A percentile compares a stretch with the other conserved stretches of the same genome.
These are phyloP conservation scores for Penicillium manginii DNA, from an alignment of 495 filamentous ascomycete species.

Conservation along the genomic window DNA sequence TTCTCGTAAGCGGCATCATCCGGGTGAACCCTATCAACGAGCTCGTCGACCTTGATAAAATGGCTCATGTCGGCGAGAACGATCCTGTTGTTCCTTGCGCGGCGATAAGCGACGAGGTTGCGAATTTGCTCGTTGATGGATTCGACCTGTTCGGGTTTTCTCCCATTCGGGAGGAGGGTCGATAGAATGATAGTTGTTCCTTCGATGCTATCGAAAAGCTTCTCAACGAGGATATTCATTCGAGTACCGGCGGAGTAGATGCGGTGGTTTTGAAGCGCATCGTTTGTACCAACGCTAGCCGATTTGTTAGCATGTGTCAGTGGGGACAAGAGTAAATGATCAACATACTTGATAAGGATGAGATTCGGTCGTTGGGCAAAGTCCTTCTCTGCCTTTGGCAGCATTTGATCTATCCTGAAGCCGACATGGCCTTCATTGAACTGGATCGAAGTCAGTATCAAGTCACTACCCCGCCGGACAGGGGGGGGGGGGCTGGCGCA, in stretches of 20 bases:
- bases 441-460: conserved; percentile 13
- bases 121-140: conserved; percentile 45
- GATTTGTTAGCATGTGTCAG: conserved; percentile 7
- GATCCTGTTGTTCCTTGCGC: conserved; percentile 33
- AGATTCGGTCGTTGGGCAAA: conserved; percentile 49
- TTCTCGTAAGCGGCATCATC: conserved; percentile 52
- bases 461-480: background rate
- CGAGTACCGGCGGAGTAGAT: conserved; percentile 31
- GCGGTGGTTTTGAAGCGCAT: conserved; percentile 42
- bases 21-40: conserved; percentile 55
- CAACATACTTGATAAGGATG: conserved; percentile 46
- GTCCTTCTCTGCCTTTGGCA: conserved; percentile 31
- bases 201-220: conserved; percentile 42
- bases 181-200: conserved; percentile 52
- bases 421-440: conserved; percentile 56
- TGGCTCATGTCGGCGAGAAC: conserved; percentile 55
- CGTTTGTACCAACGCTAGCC: conserved; percentile 51
- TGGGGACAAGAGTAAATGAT: background rate
- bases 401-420: conserved; percentile 49
- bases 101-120: conserved; percentile 34
- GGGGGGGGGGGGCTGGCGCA: background rate
- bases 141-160: conserved; percentile 18
- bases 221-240: conserved; percentile 37
- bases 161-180: conserved; percentile 48
- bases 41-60: conserved; percentile 33